Evolutionary conservation across 192 early-diverging fungal species (phyloP).

Genomic region (Funneliformis mosseae): DNA sequence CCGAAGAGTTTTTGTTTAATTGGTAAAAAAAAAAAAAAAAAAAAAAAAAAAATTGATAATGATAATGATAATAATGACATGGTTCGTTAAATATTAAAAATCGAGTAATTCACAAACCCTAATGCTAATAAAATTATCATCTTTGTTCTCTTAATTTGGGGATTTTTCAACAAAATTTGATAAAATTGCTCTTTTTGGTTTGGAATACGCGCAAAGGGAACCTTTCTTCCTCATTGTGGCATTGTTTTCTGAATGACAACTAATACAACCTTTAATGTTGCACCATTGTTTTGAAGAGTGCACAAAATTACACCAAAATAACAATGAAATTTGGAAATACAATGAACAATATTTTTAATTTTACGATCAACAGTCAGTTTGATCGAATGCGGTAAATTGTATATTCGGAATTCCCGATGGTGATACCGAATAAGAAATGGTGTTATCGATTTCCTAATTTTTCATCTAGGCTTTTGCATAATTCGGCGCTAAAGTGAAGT

Average conservation of each 20-base stretch:
- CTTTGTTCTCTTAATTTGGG: no score
- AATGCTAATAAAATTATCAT: not conserved
- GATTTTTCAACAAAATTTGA: not conserved
- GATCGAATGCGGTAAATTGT: not conserved
- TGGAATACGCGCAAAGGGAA: not conserved
- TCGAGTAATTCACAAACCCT: not conserved
- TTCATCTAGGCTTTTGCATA: not conserved
- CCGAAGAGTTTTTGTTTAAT: not conserved
- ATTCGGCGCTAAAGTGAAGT: not conserved
- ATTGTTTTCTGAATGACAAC: slow-evolving; percentile 4
- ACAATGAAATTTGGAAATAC: not conserved
- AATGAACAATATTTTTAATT: not conserved
- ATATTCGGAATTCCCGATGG: not conserved
- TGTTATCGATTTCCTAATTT: not conserved
- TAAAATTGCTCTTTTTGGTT: not conserved
- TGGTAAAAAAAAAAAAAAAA: not conserved
- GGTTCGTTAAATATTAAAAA: not conserved
- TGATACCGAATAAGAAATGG: not conserved
- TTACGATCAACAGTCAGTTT: not conserved
- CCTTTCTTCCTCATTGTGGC: not conserved
- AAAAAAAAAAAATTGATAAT: not conserved
- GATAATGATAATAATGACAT: not conserved
- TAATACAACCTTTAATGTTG: not conserved
- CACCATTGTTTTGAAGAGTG: slow-evolving; percentile 5
- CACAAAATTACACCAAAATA: not conserved